phyloP scores from a whole-genome alignment of 495 filamentous ascomycete species.

The Aspergillus steynii region DNA sequence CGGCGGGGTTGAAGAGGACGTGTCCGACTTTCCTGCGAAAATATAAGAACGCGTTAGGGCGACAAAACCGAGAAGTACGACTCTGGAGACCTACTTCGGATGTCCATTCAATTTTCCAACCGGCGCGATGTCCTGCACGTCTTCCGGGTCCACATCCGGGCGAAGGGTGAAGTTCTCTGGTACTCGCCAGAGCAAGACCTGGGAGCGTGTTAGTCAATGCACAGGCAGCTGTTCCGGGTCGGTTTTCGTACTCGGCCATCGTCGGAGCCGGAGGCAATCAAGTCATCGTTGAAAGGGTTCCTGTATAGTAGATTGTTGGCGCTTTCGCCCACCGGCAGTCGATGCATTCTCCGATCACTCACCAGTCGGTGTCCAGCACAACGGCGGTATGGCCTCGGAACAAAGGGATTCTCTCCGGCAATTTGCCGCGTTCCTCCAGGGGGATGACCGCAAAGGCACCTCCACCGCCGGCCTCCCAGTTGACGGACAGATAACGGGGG shows the following conservation, averaged over 20 bases:
- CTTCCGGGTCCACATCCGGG: conserved; percentile 74
- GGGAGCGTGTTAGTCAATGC: conserved; percentile 20
- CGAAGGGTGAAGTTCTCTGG: conserved; percentile 83
- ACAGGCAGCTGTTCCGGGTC: conserved; percentile 1
- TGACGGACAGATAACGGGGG: conserved; percentile 92
- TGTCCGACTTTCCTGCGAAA: conserved; percentile 83
- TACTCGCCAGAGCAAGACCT: conserved; percentile 93
- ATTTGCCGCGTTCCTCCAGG: conserved; percentile 78
- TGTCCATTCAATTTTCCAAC: conserved; percentile 74
- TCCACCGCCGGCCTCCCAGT: conserved; percentile 97
- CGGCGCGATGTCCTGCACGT: conserved; percentile 74
- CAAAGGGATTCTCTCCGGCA: conserved; percentile 90
- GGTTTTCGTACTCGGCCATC: conserved; percentile 74
- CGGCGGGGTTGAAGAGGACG: conserved; percentile 95
- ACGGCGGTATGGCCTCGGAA: conserved; percentile 95
- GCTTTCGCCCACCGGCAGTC: conserved; percentile 1
- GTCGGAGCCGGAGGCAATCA: conserved; percentile 92
- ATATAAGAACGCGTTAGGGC: conserved; percentile 20
- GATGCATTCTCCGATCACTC: conserved; percentile 30
- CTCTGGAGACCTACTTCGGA: conserved; percentile 41
- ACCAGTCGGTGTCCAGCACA: conserved; percentile 98
- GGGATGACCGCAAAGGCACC: conserved; percentile 98
- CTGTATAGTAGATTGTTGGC: conserved; percentile 47
- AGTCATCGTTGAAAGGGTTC: conserved; percentile 91
- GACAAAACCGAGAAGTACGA: background rate